Percentiles rank a stretch among this genome's conserved stretches.
Conservation (phyloP, 2,329 filamentous ascomycete genomes). For the Hypoxylon sp. region DNA sequence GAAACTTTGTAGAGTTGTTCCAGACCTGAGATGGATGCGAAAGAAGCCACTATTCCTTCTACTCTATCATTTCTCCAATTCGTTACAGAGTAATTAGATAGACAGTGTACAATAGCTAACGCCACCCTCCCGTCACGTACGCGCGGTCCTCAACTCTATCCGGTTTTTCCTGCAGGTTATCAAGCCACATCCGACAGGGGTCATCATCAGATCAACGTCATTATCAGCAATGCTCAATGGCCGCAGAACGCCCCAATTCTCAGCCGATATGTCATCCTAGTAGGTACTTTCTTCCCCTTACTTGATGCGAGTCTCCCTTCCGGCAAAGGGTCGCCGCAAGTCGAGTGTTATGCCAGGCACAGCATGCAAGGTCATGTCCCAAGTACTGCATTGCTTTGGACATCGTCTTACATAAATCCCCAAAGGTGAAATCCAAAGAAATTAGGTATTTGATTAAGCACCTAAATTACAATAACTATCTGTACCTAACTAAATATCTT, state of each 20-base stretch:
- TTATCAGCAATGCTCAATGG: conserved; percentile 29
- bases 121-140: conserved; percentile 26
- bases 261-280: conserved; percentile 4
- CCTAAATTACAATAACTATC: no score
- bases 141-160: conserved; percentile 29
- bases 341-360: no score
- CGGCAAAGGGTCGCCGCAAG: no score
- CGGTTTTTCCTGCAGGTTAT: conserved; percentile 38
- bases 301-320: no score
- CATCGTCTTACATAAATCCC: not conserved
- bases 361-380: no score
- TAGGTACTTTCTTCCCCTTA: no score
- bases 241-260: not conserved
- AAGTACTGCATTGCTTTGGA: no score
- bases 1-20: conserved; percentile 4
- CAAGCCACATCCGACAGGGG: conserved; percentile 41
- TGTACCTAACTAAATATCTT: not conserved
- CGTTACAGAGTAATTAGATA: conserved; percentile 8
- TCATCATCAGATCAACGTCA: conserved; percentile 42
- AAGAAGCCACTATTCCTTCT: not conserved
- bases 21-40: conserved; percentile 1
- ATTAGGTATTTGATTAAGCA: not conserved
- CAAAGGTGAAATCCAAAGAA: not conserved
- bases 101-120: conserved; percentile 29
- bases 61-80: conserved; percentile 3